Conservation (phyloP, 2,329 filamentous ascomycete species). For the Aspergillus transmontanensis region DNA sequence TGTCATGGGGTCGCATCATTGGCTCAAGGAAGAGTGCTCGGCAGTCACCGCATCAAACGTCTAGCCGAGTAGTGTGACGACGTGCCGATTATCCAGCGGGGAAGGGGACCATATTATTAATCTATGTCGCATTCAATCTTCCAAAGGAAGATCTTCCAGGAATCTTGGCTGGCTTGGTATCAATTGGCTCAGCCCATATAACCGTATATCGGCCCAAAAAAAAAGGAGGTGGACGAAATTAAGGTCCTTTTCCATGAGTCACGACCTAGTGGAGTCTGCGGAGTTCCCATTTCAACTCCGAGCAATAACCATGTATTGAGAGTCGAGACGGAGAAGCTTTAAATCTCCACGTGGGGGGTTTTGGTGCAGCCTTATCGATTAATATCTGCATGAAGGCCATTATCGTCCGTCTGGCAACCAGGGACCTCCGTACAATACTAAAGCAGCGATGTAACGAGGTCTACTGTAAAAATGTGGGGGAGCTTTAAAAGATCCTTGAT, state of each 20-base stretch:
- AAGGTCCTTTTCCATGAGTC: neutral
- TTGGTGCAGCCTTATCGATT: neutral
- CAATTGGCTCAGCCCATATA: neutral
- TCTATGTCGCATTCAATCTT: neutral
- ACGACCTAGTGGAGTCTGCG: neutral
- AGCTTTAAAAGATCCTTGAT: neutral
- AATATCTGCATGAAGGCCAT: neutral
- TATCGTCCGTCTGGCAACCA: neutral
- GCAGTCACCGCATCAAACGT: neutral
- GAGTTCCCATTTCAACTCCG: neutral
- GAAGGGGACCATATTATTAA: slow-evolving; percentile 6
- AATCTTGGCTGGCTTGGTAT: neutral
- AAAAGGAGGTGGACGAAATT: neutral
- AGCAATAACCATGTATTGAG: neutral
- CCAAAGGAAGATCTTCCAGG: neutral
- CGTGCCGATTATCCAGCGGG: slow-evolving; percentile 31
- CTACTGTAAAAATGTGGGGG: neutral
- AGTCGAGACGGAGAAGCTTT: neutral
- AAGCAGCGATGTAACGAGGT: neutral
- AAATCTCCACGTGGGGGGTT: neutral
- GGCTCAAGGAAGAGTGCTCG: neutral
- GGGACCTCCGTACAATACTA: neutral
- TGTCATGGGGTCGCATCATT: neutral
- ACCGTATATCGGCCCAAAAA: neutral
- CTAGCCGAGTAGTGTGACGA: slow-evolving; percentile 1